Conservation (phyloP, 176 grass and related monocot species). For the Melocanna baccifera region DNA sequence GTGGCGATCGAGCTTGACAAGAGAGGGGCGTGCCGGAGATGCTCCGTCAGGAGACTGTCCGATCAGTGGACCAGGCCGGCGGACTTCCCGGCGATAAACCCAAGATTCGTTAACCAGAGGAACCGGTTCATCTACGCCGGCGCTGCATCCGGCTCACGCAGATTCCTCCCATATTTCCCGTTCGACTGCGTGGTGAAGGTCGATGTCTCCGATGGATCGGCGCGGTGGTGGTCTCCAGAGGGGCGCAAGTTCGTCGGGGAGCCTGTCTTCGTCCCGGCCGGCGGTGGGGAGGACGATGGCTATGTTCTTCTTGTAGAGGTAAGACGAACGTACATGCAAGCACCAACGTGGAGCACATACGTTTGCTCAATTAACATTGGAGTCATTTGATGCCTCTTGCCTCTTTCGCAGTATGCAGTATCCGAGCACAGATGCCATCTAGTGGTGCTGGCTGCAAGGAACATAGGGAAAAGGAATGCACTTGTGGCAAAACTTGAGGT, state of each 20-base stretch:
- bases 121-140: conserved; percentile 67
- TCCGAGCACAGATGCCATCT: conserved; percentile 67
- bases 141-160: conserved; percentile 46
- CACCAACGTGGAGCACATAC: neutral
- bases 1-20: conserved; percentile 62
- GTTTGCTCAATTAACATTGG: neutral
- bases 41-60: conserved; percentile 48
- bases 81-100: conserved; percentile 81
- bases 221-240: conserved; percentile 37
- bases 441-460: conserved; percentile 69
- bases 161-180: conserved; percentile 72
- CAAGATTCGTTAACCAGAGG: conserved; percentile 44
- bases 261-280: conserved; percentile 62
- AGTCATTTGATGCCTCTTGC: neutral
- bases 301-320: conserved; percentile 94
- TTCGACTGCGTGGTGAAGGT: conserved; percentile 84
- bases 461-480: conserved; percentile 58
- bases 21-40: conserved; percentile 40
- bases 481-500: conserved; percentile 74
- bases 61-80: conserved; percentile 56
- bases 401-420: conserved; percentile 67
- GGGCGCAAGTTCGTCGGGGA: conserved; percentile 77
- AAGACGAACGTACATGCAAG: neutral
- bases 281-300: conserved; percentile 56
- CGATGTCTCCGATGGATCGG: conserved; percentile 31